Evolutionary conservation across 2,329 filamentous ascomycete species (phyloP).

Genomic region (Aspergillus tubingensis): DNA sequence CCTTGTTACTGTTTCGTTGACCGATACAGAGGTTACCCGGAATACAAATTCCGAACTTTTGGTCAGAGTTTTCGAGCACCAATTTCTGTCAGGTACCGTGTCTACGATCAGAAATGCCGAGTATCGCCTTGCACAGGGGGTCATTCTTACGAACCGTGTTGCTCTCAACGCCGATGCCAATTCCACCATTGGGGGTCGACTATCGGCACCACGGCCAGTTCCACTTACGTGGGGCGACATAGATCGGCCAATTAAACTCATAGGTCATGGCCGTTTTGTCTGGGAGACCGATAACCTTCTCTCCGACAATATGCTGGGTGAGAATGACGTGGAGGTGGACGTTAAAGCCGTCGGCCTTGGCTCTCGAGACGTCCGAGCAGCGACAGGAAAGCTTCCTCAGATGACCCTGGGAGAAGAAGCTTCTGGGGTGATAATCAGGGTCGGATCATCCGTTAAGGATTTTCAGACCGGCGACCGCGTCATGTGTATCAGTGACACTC

Average conservation of each 20-base stretch:
- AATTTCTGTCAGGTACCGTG: neutral
- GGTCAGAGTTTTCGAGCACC: neutral
- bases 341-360: conserved; percentile 20
- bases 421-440: neutral
- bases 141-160: neutral
- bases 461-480: too few relatives aligned
- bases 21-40: neutral
- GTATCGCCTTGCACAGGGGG: neutral
- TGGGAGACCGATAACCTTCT: neutral
- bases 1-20: too few relatives aligned
- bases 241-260: neutral
- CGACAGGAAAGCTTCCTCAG: conserved; percentile 25
- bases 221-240: neutral
- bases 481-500: too few relatives aligned
- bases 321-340: conserved; percentile 26
- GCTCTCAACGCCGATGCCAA: neutral
- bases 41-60: too few relatives aligned
- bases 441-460: too few relatives aligned
- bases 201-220: neutral
- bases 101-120: neutral
- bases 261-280: neutral
- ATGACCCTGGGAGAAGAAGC: neutral
- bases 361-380: conserved; percentile 18
- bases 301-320: neutral
- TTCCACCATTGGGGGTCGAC: neutral